Evolutionary conservation across 2,329 filamentous ascomycete genomes (phyloP).

Genomic region (Nigrograna mackinnonii): DNA sequence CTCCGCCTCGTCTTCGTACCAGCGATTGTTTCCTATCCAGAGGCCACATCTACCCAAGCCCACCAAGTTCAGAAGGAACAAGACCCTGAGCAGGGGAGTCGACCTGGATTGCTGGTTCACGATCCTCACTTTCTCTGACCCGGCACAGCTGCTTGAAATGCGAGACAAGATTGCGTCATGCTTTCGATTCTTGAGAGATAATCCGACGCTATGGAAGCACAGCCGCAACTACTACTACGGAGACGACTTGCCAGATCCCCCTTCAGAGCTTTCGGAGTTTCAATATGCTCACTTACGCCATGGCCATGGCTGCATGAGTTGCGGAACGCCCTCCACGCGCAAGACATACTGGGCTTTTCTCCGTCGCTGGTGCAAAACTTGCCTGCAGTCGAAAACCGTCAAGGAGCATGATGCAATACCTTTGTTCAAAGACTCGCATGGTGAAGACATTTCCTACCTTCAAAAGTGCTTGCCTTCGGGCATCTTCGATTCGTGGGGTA

Average conservation of each 20-base stretch:
- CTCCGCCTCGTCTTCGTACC: not conserved
- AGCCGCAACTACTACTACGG: constrained; percentile 38
- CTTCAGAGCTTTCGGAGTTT: constrained; percentile 40
- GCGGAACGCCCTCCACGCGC: constrained; percentile 36
- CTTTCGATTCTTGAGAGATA: constrained; percentile 36
- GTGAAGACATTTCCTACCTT: constrained; percentile 31
- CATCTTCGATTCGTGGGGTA: constrained; percentile 43
- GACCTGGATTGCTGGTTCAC: constrained; percentile 40
- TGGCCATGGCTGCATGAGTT: constrained; percentile 44
- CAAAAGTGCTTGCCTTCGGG: constrained; percentile 35
- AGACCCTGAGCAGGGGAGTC: constrained; percentile 26
- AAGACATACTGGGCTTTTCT: constrained; percentile 49
- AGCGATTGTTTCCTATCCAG: constrained; percentile 9
- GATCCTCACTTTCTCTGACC: constrained; percentile 38
- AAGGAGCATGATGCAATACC: constrained; percentile 33
- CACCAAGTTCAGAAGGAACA: constrained; percentile 30
- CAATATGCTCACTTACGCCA: constrained; percentile 45
- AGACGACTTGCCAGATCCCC: constrained; percentile 35
- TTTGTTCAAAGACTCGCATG: constrained; percentile 24
- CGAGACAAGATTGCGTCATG: constrained; percentile 37
- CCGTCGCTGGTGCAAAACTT: constrained; percentile 46
- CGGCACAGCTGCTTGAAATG: constrained; percentile 38
- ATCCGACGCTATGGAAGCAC: constrained; percentile 42
- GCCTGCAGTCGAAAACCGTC: constrained; percentile 36
- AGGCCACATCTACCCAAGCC: constrained; percentile 28